Conservation (phyloP, 108 stramenopile genomes). For the Pelagomonas calceolata region DNA sequence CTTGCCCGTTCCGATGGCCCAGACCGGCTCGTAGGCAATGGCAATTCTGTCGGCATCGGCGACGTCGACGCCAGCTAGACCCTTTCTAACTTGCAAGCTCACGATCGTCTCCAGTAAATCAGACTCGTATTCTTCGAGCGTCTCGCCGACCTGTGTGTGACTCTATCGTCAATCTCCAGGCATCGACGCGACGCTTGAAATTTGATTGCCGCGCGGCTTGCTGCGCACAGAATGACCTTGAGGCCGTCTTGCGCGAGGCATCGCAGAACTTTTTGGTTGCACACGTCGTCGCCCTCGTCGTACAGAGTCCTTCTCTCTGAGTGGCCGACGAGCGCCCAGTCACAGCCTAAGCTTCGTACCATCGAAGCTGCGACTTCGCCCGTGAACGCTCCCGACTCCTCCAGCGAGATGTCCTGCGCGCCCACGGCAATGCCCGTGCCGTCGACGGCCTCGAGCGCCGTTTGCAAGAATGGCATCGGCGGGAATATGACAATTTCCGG, state of each 20-base stretch:
- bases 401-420: constrained; percentile 57
- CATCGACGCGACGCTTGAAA: background rate
- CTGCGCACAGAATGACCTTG: constrained; percentile 37
- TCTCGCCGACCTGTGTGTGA: too few species aligned
- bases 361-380: constrained; percentile 41
- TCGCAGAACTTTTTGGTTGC: constrained; percentile 28
- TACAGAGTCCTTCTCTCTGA: constrained; percentile 43
- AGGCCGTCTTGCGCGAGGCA: constrained; percentile 27
- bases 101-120: constrained; percentile 42
- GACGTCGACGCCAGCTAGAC: constrained; percentile 43
- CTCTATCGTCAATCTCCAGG: background rate
- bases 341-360: constrained; percentile 30
- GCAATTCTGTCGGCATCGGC: constrained; percentile 48
- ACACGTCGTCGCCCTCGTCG: constrained; percentile 31
- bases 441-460: constrained; percentile 38
- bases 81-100: constrained; percentile 50
- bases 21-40: constrained; percentile 85
- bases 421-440: constrained; percentile 59
- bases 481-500: constrained; percentile 66
- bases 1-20: too few species aligned
- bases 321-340: constrained; percentile 44
- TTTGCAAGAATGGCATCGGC: constrained; percentile 53
- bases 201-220: background rate
- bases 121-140: constrained; percentile 31
- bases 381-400: constrained; percentile 47